Conservation (phyloP, 371 early-diverging fungal genomes). For the Apophysomyces trapeziformis region DNA sequence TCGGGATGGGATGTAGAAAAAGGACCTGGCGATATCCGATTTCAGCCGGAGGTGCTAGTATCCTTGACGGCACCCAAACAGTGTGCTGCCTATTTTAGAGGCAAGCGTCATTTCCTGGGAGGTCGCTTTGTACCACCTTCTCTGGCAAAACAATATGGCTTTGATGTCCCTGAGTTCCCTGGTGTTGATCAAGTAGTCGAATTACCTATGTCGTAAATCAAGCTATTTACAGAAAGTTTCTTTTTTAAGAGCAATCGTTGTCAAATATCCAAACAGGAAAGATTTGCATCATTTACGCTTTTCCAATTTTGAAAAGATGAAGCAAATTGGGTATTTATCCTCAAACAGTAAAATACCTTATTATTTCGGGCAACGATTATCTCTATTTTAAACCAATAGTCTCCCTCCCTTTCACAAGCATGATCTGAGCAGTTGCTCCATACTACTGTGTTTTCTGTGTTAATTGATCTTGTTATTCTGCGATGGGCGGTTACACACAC, state of each 20-base stretch:
- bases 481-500: no score
- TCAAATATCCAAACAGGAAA: background rate
- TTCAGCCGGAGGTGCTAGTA: slow-evolving; percentile 80
- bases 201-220: background rate
- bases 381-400: no score
- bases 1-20: slow-evolving; percentile 93
- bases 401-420: no score
- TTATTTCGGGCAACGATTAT: no score
- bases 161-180: slow-evolving; percentile 69
- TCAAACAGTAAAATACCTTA: no score
- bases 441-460: no score
- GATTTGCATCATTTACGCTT: background rate
- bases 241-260: background rate
- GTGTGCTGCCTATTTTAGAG: slow-evolving; percentile 70
- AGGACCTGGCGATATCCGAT: slow-evolving; percentile 60
- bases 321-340: background rate
- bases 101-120: slow-evolving; percentile 84
- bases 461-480: no score
- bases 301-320: background rate
- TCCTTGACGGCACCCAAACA: slow-evolving; percentile 92
- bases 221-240: background rate
- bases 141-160: slow-evolving; percentile 62
- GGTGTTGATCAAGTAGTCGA: slow-evolving; percentile 67
- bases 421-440: no score
- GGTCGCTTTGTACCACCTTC: slow-evolving; percentile 85